Conservation (phyloP, 2,329 filamentous ascomycete species). For the Arachnopeziza araneosa region DNA sequence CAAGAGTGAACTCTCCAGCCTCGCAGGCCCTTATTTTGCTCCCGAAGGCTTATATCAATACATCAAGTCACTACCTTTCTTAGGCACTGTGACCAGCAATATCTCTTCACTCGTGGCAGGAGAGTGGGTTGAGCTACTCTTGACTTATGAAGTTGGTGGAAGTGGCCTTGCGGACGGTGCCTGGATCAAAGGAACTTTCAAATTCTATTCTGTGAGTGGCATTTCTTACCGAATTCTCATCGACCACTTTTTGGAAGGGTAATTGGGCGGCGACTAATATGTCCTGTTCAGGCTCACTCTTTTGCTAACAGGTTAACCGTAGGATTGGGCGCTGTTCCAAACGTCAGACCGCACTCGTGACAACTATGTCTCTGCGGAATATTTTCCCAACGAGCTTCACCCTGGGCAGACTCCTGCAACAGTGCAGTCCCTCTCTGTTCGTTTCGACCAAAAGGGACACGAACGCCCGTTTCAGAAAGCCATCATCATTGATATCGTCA, state of each 20-base stretch:
- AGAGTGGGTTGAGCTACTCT: conserved; percentile 28
- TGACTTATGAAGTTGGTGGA: conserved; percentile 30
- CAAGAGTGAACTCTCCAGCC: background rate
- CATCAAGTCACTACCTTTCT: conserved; percentile 22
- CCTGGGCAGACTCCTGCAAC: conserved; percentile 31
- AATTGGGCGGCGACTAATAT: too few relatives aligned
- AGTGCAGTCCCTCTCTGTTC: conserved; percentile 30
- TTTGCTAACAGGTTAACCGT: background rate
- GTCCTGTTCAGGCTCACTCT: too few relatives aligned
- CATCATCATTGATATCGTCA: conserved; percentile 33
- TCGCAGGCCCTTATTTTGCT: conserved; percentile 27
- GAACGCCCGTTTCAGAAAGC: conserved; percentile 36
- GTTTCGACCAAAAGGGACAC: conserved; percentile 36
- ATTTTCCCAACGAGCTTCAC: conserved; percentile 23
- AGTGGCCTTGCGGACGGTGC: conserved; percentile 32
- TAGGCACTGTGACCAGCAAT: conserved; percentile 26
- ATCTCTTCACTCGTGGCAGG: conserved; percentile 23
- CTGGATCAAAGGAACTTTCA: conserved; percentile 36
- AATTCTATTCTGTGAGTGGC: conserved; percentile 31
- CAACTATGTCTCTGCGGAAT: conserved; percentile 33
- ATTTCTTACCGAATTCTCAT: background rate
- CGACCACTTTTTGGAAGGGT: too few relatives aligned
- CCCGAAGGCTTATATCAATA: conserved; percentile 23
- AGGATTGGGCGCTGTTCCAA: conserved; percentile 33
- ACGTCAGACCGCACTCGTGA: conserved; percentile 28